Conservation (phyloP, 2,329 filamentous ascomycete species). For the Penicillium sclerotiorum region DNA sequence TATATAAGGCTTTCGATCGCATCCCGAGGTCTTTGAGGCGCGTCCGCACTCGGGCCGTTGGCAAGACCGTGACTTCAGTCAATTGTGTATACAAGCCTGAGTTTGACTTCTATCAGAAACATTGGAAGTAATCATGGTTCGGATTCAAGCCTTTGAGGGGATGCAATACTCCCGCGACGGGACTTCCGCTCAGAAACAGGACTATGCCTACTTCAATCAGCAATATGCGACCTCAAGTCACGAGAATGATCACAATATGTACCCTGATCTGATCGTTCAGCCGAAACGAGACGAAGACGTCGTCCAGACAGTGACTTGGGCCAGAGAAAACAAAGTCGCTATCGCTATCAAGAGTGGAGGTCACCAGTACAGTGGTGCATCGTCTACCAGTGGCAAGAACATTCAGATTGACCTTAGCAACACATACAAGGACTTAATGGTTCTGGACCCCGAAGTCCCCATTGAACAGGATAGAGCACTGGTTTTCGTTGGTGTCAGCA, state of each 20-base stretch:
- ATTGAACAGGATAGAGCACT: background rate
- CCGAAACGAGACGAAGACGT: background rate
- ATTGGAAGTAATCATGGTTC: background rate
- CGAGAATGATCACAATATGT: background rate
- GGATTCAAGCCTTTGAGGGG: background rate
- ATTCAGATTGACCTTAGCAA: background rate
- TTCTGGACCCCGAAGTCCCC: background rate
- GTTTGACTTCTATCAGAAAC: background rate
- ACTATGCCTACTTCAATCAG: background rate
- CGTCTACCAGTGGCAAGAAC: background rate
- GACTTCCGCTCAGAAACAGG: background rate
- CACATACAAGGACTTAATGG: background rate
- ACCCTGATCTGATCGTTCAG: background rate
- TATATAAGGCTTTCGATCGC: background rate
- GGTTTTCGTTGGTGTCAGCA: background rate
- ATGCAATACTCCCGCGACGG: background rate
- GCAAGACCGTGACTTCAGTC: background rate
- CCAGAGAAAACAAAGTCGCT: conserved; percentile 1
- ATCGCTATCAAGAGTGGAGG: conserved; percentile 2
- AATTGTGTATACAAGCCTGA: background rate
- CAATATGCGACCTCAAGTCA: background rate
- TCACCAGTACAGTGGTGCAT: background rate
- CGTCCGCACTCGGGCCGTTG: background rate
- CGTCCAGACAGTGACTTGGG: background rate
- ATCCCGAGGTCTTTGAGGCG: background rate